These are phyloP conservation scores for Trichocladium uniseriatum DNA, from an alignment of 495 filamentous ascomycete genomes.

Conservation along the genomic window DNA sequence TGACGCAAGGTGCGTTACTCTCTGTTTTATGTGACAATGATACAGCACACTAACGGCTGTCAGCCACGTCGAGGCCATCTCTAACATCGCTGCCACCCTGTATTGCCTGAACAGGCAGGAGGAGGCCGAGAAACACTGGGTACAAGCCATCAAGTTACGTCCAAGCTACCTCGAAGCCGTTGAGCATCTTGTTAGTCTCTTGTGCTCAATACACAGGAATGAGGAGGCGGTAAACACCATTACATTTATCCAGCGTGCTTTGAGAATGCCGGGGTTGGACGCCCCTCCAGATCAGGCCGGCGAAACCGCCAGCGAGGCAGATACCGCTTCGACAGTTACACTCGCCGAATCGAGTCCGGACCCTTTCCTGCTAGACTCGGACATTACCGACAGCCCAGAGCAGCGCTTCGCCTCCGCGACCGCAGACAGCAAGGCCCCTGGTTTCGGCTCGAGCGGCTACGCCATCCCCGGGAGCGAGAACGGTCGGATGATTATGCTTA, in stretches of 20 bases:
- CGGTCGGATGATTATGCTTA: conserved; percentile 80
- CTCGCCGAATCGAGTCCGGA: conserved; percentile 14
- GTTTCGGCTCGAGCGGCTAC: conserved; percentile 78
- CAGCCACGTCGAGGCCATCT: conserved; percentile 91
- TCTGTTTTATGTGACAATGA: not conserved
- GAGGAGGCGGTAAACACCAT: conserved; percentile 86
- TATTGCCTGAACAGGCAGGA: conserved; percentile 72
- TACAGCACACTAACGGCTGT: conserved; percentile 20
- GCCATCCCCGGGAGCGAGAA: conserved; percentile 82
- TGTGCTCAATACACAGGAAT: conserved; percentile 73
- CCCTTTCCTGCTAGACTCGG: conserved; percentile 15
- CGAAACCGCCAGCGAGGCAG: conserved; percentile 17
- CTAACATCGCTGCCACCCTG: conserved; percentile 83
- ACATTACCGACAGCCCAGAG: conserved; percentile 18
- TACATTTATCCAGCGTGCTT: conserved; percentile 70
- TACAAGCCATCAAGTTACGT: conserved; percentile 67
- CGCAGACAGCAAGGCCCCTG: conserved; percentile 47
- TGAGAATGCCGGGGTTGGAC: conserved; percentile 40
- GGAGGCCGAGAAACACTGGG: conserved; percentile 83
- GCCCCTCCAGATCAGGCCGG: conserved; percentile 10
- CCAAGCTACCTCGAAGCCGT: conserved; percentile 95
- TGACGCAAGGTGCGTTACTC: conserved; percentile 57
- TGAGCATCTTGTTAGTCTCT: conserved; percentile 83
- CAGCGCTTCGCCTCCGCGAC: conserved; percentile 11
- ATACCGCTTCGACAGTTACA: conserved; percentile 14